Evolutionary conservation across 495 filamentous ascomycete genomes (phyloP), one percentile per base, ranked within the genome.

Genomic region (Lindgomyces ingoldianus): DNA sequence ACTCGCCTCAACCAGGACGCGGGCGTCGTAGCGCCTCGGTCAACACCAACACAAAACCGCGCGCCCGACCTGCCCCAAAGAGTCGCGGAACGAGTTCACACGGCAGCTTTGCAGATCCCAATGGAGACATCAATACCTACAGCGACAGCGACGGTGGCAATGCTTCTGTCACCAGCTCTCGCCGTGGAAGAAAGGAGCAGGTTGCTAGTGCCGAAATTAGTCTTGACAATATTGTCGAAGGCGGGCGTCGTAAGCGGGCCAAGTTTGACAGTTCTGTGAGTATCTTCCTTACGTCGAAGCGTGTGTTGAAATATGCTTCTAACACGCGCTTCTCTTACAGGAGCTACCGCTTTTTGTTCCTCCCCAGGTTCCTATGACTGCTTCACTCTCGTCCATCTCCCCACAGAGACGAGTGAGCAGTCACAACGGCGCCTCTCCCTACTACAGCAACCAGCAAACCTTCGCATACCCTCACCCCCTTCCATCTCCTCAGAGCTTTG

Each of bases 231-330:
- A 98, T 98, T 76, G 89, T 98, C 57, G 93, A 98, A 76, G 94
- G 95, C 70, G 91, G 91, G 66, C 87, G 94, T 76, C 85, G 94
- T 65, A 97, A 98, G 81, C 85, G 91, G 72, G 90, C 94, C 64
- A 96, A 96, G 79, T 98, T 98, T 74, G 91, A 96, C 68, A 97
- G 92, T 77, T 96, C 92, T 68, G 92, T 97, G 84, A 85, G 91
- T 82, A 60, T 70, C 60, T 68, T 64, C 27, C 65, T 14, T 19
- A 21, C 58, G 22, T 6, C 25, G 30, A 26, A 30, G 9, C 19
- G 3, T 33, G 10, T 53, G 21, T 39, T 18, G 8, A 39, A 36
- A 45, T 19, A 18, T 14, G 33, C 33, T 14, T 49, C 47, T 70
- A 27, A 57, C 44, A 8, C 16, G n/a, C 1, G 56, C 46, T 55